Evolutionary conservation across 2,329 filamentous ascomycete species (phyloP).

Genomic region (Paecilomyces sp.): DNA sequence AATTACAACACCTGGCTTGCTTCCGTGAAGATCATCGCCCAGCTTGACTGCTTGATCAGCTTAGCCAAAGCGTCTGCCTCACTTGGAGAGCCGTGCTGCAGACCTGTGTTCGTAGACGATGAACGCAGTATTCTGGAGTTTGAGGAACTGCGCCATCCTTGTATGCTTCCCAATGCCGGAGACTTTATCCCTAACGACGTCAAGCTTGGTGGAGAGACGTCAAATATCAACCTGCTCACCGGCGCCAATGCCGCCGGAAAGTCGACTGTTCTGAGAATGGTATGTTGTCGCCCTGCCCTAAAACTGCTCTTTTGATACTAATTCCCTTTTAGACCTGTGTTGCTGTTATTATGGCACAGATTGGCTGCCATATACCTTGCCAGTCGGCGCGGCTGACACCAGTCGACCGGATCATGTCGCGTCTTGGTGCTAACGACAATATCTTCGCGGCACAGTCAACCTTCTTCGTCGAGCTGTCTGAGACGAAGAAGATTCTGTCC

Average conservation of each 20-base stretch:
- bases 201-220: constrained; percentile 67
- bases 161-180: constrained; percentile 79
- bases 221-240: constrained; percentile 86
- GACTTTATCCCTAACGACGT: constrained; percentile 98
- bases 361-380: constrained; percentile 88
- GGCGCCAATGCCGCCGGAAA: constrained; percentile 97
- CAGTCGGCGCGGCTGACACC: constrained; percentile 76
- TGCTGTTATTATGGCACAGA: constrained; percentile 94
- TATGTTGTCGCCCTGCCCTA: constrained; percentile 34
- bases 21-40: constrained; percentile 81
- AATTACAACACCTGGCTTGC: constrained; percentile 80
- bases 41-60: constrained; percentile 91
- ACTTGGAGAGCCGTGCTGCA: constrained; percentile 78
- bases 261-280: constrained; percentile 92
- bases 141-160: constrained; percentile 85
- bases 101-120: constrained; percentile 78
- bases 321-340: constrained; percentile 64
- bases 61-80: constrained; percentile 80
- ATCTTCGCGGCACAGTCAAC: constrained; percentile 97
- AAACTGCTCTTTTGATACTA: neutral
- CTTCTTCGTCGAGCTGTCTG: constrained; percentile 94
- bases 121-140: constrained; percentile 87
- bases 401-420: constrained; percentile 96
- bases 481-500: constrained; percentile 95
- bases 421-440: constrained; percentile 94